A percentile compares a stretch with the other conserved stretches of the same genome.
Evolutionary conservation across 2,329 filamentous ascomycete genomes (phyloP).

Genomic region (Juglanconis sp.): DNA sequence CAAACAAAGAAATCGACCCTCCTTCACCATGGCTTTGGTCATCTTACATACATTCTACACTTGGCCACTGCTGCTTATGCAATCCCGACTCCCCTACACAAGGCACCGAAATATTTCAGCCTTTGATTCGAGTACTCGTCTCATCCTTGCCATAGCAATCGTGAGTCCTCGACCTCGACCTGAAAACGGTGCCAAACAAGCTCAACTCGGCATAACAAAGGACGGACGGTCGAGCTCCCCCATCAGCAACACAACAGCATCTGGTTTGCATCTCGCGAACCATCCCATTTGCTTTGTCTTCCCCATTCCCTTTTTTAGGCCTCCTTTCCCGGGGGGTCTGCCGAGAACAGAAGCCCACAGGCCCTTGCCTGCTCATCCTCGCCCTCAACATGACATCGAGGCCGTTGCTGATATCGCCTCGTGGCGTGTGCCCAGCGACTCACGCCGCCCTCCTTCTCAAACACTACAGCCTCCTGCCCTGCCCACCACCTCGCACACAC

Average conservation of each 20-base stretch:
- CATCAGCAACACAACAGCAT: background rate
- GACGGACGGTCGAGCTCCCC: background rate
- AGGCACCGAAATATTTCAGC: background rate
- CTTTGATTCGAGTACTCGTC: background rate
- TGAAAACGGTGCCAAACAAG: background rate
- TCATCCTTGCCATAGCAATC: background rate
- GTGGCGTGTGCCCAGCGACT: constrained; percentile 14
- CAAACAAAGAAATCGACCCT: background rate
- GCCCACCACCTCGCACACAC: background rate
- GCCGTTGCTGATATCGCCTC: constrained; percentile 15
- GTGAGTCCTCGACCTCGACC: background rate
- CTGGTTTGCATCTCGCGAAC: background rate
- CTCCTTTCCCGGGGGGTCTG: background rate
- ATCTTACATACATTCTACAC: constrained; percentile 8
- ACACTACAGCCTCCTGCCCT: constrained; percentile 15
- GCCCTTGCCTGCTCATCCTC: constrained; percentile 9
- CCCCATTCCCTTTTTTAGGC: background rate
- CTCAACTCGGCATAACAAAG: background rate
- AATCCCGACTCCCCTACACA: background rate
- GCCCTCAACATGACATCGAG: constrained; percentile 9
- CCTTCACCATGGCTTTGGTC: background rate
- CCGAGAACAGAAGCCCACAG: background rate
- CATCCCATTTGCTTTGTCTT: constrained; percentile 8
- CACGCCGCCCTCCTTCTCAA: constrained; percentile 3
- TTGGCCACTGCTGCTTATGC: background rate